phyloP scores from a whole-genome alignment of 257 asterid species.

The Haberlea rhodopensis region DNA sequence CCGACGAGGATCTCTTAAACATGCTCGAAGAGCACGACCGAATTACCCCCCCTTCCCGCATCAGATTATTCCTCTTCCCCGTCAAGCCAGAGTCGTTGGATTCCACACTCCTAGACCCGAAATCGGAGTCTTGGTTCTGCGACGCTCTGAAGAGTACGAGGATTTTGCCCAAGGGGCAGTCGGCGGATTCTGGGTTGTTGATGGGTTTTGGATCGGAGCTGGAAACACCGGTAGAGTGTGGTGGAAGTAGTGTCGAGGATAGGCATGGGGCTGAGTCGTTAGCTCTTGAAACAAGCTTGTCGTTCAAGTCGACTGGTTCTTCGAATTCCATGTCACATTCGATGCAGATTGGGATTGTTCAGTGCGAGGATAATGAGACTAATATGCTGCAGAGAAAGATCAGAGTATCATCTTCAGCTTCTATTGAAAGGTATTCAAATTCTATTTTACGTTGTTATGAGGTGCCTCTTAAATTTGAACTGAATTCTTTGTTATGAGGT shows the following conservation, averaged over 20 bases:
- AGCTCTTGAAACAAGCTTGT: conserved; percentile 73
- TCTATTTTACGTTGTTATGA: not conserved
- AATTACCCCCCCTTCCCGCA: conserved; percentile 44
- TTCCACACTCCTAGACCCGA: conserved; percentile 54
- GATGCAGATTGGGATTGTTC: conserved; percentile 51
- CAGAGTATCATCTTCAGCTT: conserved; percentile 66
- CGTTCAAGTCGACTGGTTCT: conserved; percentile 74
- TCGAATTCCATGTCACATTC: conserved; percentile 62
- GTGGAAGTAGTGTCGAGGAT: conserved; percentile 39
- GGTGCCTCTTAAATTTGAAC: too few relatives aligned
- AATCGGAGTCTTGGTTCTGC: conserved; percentile 72
- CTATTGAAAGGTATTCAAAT: conserved; percentile 60
- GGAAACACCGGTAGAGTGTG: conserved; percentile 46
- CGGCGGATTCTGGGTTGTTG: conserved; percentile 53
- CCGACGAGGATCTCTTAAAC: conserved; percentile 76
- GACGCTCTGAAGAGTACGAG: conserved; percentile 65
- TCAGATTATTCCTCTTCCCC: conserved; percentile 72
- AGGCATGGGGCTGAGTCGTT: conserved; percentile 52
- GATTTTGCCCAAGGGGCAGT: conserved; percentile 59
- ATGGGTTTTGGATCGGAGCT: conserved; percentile 42
- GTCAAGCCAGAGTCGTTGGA: conserved; percentile 56
- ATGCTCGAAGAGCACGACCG: conserved; percentile 90
- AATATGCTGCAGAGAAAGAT: conserved; percentile 47
- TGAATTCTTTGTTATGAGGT: too few relatives aligned
- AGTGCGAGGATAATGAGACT: conserved; percentile 45